Evolutionary conservation across 805 yeast genomes (phyloP).

Genomic region (Candida golubevii): DNA sequence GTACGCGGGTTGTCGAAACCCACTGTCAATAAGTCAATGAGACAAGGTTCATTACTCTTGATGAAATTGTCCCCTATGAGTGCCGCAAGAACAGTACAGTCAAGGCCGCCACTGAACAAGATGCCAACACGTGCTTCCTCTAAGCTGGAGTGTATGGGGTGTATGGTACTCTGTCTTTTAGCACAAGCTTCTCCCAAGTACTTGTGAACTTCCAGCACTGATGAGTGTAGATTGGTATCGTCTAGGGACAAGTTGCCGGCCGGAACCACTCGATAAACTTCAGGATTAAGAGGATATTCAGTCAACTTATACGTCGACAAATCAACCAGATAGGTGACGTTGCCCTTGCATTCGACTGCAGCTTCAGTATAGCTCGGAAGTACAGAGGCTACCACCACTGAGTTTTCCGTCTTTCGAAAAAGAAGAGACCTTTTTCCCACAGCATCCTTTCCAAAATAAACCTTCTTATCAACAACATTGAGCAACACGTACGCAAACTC

Average conservation of each 20-base stretch:
- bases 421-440: constrained; percentile 79
- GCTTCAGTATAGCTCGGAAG: constrained; percentile 13
- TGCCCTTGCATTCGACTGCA: constrained; percentile 55
- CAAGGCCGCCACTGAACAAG: constrained; percentile 92
- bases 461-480: constrained; percentile 34
- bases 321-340: constrained; percentile 45
- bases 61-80: constrained; percentile 24
- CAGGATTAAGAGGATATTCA: background rate
- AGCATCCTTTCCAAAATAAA: constrained; percentile 80
- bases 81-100: constrained; percentile 78
- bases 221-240: background rate
- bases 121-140: constrained; percentile 39
- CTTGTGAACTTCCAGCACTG: constrained; percentile 13
- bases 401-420: constrained; percentile 31
- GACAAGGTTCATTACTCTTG: constrained; percentile 12
- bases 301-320: constrained; percentile 7
- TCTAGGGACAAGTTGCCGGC: background rate
- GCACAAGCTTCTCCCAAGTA: constrained; percentile 37
- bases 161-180: constrained; percentile 55
- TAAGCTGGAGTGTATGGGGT: constrained; percentile 43
- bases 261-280: background rate
- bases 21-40: constrained; percentile 78
- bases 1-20: constrained; percentile 90
- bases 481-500: constrained; percentile 71
- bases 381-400: constrained; percentile 40